These are phyloP conservation scores for Pichia sp. DNA, from an alignment of 1,139 yeast genomes.

Conservation along the genomic window DNA sequence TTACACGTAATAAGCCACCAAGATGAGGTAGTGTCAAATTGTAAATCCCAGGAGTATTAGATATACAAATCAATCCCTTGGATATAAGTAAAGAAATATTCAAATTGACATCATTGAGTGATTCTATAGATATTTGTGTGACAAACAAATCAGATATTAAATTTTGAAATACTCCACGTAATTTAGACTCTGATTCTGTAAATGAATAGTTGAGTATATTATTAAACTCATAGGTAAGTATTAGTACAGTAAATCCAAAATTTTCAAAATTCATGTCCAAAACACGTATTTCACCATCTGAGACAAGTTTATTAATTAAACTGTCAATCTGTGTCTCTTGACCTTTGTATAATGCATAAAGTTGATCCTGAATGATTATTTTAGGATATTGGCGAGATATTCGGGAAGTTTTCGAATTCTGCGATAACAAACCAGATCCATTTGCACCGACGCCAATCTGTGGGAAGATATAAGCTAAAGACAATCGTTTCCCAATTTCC, in stretches of 20 bases:
- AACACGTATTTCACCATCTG: conserved; percentile 29
- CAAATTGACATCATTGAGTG: background rate
- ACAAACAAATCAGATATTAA: background rate
- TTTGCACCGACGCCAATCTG: conserved; percentile 3
- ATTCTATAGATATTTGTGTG: conserved; percentile 1
- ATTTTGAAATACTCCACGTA: background rate
- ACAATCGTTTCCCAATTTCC: conserved; percentile 1
- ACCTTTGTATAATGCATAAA: conserved; percentile 28
- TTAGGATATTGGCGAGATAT: conserved; percentile 31
- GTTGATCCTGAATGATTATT: conserved; percentile 25
- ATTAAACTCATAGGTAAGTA: conserved; percentile 31
- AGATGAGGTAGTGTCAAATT: conserved; percentile 56
- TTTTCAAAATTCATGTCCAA: conserved; percentile 32
- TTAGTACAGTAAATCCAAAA: conserved; percentile 33
- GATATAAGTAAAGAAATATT: conserved; percentile 4
- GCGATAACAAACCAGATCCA: conserved; percentile 5
- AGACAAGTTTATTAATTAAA: conserved; percentile 30
- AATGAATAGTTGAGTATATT: conserved; percentile 18
- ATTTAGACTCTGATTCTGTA: background rate
- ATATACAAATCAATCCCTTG: conserved; percentile 10
- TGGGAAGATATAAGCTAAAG: conserved; percentile 7
- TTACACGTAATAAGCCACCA: conserved; percentile 49
- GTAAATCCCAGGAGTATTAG: conserved; percentile 26
- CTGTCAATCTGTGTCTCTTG: conserved; percentile 40
- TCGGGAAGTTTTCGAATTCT: conserved; percentile 10